Conservation (phyloP, 139 green algal species). For the Tetradesmus lagerheimii region DNA sequence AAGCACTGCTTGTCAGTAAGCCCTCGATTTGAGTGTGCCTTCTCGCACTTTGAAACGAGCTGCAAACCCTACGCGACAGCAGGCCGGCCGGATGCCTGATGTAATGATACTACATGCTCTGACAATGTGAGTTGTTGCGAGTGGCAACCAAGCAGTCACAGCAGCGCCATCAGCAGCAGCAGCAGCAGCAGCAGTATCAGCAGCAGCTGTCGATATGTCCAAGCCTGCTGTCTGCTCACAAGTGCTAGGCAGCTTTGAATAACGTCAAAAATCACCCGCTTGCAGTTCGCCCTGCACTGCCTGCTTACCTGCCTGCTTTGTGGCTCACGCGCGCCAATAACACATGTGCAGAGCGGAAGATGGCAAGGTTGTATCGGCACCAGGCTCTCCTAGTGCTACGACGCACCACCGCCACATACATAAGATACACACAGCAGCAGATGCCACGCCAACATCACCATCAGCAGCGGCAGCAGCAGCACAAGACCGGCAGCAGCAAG, state of each 20-base stretch:
- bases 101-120: not conserved
- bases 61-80: not conserved
- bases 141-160: not conserved
- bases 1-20: not conserved
- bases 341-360: not conserved
- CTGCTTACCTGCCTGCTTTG: not conserved
- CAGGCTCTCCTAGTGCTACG: not conserved
- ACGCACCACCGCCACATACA: not conserved
- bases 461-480: not conserved
- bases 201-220: too few species aligned
- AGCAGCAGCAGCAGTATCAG: not conserved
- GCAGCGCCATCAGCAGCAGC: not conserved
- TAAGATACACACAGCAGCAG: not conserved
- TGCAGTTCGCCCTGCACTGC: not conserved
- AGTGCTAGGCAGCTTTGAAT: not conserved
- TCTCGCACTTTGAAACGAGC: not conserved
- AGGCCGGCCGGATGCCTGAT: not conserved
- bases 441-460: not conserved
- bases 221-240: not conserved
- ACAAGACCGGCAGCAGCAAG: not conserved
- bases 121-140: not conserved
- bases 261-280: not conserved
- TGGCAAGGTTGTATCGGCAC: not conserved
- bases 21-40: not conserved
- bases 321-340: not conserved